These are phyloP conservation scores for Neopestalotiopsis sp. DNA, from an alignment of 2,329 filamentous ascomycete species.

Conservation along the genomic window DNA sequence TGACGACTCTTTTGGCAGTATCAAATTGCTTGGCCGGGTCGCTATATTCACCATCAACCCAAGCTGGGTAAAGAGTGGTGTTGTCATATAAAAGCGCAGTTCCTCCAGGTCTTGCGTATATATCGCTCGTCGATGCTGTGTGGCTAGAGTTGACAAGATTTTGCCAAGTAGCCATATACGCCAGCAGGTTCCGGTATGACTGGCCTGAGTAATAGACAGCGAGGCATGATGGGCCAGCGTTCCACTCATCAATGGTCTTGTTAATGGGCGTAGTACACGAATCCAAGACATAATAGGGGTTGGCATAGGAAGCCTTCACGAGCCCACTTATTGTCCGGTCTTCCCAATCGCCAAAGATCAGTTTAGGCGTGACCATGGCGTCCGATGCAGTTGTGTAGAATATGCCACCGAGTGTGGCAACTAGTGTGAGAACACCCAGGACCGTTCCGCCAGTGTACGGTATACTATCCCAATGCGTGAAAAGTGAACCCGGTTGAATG, in stretches of 20 bases:
- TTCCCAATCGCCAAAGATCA: constrained; percentile 64
- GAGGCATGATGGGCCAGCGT: constrained; percentile 63
- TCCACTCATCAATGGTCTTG: constrained; percentile 40
- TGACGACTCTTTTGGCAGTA: constrained; percentile 63
- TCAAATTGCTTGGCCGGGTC: constrained; percentile 59
- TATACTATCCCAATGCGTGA: constrained; percentile 72
- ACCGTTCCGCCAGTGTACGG: constrained; percentile 68
- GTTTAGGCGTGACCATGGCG: constrained; percentile 75
- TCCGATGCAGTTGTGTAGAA: constrained; percentile 81
- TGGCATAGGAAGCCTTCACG: constrained; percentile 68
- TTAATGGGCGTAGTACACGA: constrained; percentile 68
- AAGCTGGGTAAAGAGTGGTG: constrained; percentile 71
- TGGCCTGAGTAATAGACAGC: constrained; percentile 73
- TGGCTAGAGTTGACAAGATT: constrained; percentile 50
- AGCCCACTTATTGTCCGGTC: constrained; percentile 55
- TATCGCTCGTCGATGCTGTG: constrained; percentile 37
- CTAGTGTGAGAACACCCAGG: constrained; percentile 68
- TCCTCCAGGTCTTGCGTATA: constrained; percentile 60
- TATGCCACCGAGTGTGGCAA: constrained; percentile 69
- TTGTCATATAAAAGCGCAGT: constrained; percentile 73
- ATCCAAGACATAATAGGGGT: constrained; percentile 58
- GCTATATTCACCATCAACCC: constrained; percentile 64
- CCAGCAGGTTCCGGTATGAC: constrained; percentile 72
- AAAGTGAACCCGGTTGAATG: constrained; percentile 71
- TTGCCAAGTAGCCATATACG: constrained; percentile 65